Conservation (phyloP, 225 moss, liverwort and hornwort species). For the Rhytidiadelphus loreus region DNA sequence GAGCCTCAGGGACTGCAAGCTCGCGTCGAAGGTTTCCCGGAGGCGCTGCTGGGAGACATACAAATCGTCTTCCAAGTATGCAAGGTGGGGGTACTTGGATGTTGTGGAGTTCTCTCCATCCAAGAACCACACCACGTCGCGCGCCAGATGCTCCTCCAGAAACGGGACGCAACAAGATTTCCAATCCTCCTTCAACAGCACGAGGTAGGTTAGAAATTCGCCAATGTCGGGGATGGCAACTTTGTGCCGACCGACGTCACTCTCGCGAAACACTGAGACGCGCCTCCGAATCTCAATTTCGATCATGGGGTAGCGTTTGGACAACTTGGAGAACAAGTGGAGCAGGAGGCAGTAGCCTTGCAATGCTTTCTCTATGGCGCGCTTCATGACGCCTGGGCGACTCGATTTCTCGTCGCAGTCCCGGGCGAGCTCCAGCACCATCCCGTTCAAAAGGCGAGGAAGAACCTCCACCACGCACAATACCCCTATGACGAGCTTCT, state of each 20-base stretch:
- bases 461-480: neutral
- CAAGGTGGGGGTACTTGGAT: neutral
- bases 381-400: neutral
- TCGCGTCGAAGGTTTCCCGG: neutral
- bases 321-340: neutral
- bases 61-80: neutral
- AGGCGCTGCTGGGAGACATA: neutral
- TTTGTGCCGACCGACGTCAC: neutral
- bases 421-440: neutral
- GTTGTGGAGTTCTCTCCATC: neutral
- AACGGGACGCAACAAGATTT: neutral
- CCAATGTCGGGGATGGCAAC: neutral
- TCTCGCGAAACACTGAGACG: neutral
- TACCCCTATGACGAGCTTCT: neutral
- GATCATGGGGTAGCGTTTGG: neutral
- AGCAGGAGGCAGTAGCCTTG: neutral
- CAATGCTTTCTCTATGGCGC: neutral
- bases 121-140: neutral
- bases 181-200: neutral
- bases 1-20: neutral
- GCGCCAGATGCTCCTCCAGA: neutral
- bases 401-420: neutral
- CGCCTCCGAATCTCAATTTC: neutral
- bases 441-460: neutral
- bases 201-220: neutral